Base-by-base conservation (phyloP, 306 rosid species). In the Gastrolobium villosum region DNA sequence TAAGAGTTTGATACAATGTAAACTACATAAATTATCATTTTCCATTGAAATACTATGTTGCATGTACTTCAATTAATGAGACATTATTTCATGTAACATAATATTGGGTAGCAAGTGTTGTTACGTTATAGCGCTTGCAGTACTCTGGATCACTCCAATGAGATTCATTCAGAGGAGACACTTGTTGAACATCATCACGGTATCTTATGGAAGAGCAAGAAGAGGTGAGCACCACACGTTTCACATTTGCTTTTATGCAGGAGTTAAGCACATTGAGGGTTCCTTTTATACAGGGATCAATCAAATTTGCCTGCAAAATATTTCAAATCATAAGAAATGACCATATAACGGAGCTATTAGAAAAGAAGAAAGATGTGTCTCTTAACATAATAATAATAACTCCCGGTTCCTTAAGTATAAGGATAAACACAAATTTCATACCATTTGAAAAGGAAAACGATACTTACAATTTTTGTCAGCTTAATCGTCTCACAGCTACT, bases 121-220 rank as follows among this genome's bases (percentile, higher is more conserved):
- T 49, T 82, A 94, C 98, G 0, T 89, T 88, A 55, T 90, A 46
- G 73, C 77, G 81, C 82, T 89, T 89, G 90, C 98, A 94, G 70
- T 90, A 94, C 0, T 89, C 89, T 0, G 79, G 84, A 61, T 94
- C 98, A 39, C 83, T 89, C 97, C 96, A 94, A 61, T 92, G 92
- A 3, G 96, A 86, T 65, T 94, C 97, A 10, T 94, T 86, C 34
- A 94, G 93, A 77, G 91, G 88, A 70, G 88, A 84, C 10, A 82
- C 61, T 49, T 83, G 83, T n/a, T 78, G 83, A 34, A 78, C 82
- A 67, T 92, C 94, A 10, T 89, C 81, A 8, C 86, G 86, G 54
- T 88, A 94, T 86, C 98, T 88, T 65, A 90, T 87, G 26, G 92
- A 84, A 73, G 97, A 94, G 72, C 96, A 94, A 1, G 98, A 94